phyloP scores from a whole-genome alignment of 768 basidiomycete species.

The Nevesoporus exiguus region DNA sequence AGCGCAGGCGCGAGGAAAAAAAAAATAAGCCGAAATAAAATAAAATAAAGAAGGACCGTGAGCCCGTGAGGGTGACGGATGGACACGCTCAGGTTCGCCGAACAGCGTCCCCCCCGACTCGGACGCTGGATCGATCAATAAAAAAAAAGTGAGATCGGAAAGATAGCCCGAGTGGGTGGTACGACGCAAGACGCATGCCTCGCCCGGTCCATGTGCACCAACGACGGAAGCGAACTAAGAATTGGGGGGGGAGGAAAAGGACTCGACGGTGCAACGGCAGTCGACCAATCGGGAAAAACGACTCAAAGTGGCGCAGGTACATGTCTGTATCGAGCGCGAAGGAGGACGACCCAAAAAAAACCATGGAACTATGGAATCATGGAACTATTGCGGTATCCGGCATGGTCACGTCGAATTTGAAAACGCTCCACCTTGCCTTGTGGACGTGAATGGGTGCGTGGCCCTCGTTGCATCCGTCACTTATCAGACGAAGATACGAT shows the following conservation, averaged over 20 bases:
- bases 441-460: background rate
- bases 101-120: background rate
- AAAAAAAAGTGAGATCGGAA: background rate
- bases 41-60: background rate
- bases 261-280: too few relatives aligned
- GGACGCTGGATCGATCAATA: background rate
- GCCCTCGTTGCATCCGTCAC: background rate
- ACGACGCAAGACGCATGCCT: background rate
- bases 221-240: background rate
- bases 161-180: background rate
- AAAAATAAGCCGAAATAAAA: background rate
- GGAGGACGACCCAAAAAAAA: too few relatives aligned
- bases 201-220: too few relatives aligned
- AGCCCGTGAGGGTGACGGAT: background rate
- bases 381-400: background rate
- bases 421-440: slow-evolving; percentile 22
- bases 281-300: background rate
- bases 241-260: too few relatives aligned
- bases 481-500: background rate
- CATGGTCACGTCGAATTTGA: slow-evolving; percentile 17
- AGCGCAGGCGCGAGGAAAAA: background rate
- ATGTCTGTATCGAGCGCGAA: background rate
- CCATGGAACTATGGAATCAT: too few relatives aligned
- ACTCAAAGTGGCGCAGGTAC: background rate
- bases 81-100: slow-evolving; percentile 21